Percentiles rank a stretch among this genome's conserved stretches.
Evolutionary conservation across 2,329 filamentous ascomycete species (phyloP).

Genomic region (Hortaea sp.): DNA sequence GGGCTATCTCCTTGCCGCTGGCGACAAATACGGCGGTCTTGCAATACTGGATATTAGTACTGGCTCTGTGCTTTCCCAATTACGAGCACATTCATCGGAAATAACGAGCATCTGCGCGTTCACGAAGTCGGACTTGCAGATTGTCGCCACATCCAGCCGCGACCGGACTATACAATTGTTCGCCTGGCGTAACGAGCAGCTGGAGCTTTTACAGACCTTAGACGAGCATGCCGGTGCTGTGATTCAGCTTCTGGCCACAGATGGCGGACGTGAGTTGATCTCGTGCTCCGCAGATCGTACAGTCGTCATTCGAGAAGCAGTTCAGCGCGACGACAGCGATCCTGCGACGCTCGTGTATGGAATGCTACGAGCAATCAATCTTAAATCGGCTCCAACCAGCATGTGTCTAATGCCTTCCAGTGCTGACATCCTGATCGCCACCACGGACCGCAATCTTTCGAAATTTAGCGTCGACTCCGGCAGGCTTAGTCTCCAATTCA

Average conservation of each 20-base stretch:
- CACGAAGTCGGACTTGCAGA: slow-evolving; percentile 48
- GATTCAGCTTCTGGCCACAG: slow-evolving; percentile 62
- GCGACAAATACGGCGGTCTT: slow-evolving; percentile 78
- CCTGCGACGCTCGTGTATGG: slow-evolving; percentile 62
- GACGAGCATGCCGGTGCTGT: slow-evolving; percentile 86
- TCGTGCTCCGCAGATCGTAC: slow-evolving; percentile 86
- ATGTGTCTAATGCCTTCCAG: slow-evolving; percentile 61
- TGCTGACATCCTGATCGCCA: slow-evolving; percentile 48
- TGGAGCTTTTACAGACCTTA: slow-evolving; percentile 75
- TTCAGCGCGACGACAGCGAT: slow-evolving; percentile 54
- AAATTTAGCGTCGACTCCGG: slow-evolving; percentile 49
- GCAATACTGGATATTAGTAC: slow-evolving; percentile 47
- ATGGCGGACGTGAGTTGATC: slow-evolving; percentile 56
- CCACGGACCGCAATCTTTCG: slow-evolving; percentile 52
- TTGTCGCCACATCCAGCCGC: slow-evolving; percentile 74
- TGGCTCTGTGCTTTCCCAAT: slow-evolving; percentile 54
- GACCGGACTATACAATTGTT: slow-evolving; percentile 96
- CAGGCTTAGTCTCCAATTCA: slow-evolving; percentile 63
- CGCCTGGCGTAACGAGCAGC: slow-evolving; percentile 37
- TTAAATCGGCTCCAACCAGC: slow-evolving; percentile 80
- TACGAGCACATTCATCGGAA: slow-evolving; percentile 78
- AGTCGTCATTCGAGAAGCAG: slow-evolving; percentile 68
- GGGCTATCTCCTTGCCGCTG: slow-evolving; percentile 62
- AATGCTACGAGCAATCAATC: slow-evolving; percentile 62
- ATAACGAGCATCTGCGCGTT: slow-evolving; percentile 72